Base-by-base conservation (phyloP, 805 yeast species). In the Saturnispora quitensis region DNA sequence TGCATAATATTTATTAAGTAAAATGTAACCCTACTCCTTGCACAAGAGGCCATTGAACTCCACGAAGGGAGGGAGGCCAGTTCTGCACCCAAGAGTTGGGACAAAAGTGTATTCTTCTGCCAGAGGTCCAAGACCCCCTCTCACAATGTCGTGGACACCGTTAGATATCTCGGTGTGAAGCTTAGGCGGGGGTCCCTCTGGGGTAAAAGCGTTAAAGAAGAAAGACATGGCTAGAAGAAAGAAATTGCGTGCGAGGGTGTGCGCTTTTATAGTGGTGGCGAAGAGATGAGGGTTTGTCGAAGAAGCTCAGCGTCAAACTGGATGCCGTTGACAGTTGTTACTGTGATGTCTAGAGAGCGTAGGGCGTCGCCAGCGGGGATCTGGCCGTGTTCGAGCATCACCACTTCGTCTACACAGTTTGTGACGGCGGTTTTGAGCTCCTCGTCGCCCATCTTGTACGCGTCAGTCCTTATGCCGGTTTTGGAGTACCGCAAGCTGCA, bases 81-180 rank as follows among this genome's bases (percentile, higher is more conserved):
- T 44, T 44, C 48, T 50, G 52, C 52, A 50, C 52, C 52, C 52
- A 50, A 50, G 52, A 50, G 52, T 8, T 36, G 47, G 38, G 42
- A 31, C 50, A 15, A 28, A 36, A 36, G 3, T 27, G 10, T 20
- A 17, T 47, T 27, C 20, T 38, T 43, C 50, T 27, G 24, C 42
- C 45, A 28, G 22, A 27, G 17, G 10, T 27, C 15, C 24, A 47
- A 15, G 36, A 34, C 25, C 36, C 40, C 51, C 36, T 43, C 51
- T 47, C 47, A 45, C 36, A 20, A 49, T 43, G 47, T 49, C 51
- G 43, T 49, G 51, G 51, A 47, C 36, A 34, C 18, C 18, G 47
- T 38, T 38, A 38, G 24, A 38, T 17, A 24, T 27, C 51, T 49
- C 51, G 51, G 47, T 15, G 27, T 43, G 51, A 35, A 28, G 34